phyloP scores from a whole-genome alignment of 805 yeast species.

The Yamadazyma endophytica region DNA sequence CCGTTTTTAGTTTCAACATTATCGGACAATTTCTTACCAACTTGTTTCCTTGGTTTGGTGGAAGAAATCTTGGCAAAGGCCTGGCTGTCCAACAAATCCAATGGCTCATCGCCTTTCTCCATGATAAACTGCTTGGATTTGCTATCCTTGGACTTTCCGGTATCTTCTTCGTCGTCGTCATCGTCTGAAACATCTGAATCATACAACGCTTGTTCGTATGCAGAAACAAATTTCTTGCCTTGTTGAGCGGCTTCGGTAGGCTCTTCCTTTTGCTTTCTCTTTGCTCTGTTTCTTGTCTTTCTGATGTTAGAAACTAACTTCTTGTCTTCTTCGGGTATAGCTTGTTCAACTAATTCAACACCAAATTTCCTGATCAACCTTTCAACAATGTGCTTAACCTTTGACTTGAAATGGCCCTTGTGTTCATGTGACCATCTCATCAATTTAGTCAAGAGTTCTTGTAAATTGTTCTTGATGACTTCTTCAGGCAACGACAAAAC shows the following conservation, averaged over 20 bases:
- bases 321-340: slow-evolving; percentile 87
- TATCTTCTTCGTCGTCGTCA: slow-evolving; percentile 38
- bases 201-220: slow-evolving; percentile 88
- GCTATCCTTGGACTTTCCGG: slow-evolving; percentile 22
- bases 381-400: slow-evolving; percentile 90
- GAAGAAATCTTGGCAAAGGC: slow-evolving; percentile 87
- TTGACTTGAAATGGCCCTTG: slow-evolving; percentile 89
- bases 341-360: slow-evolving; percentile 71
- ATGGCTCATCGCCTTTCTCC: slow-evolving; percentile 72
- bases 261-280: slow-evolving; percentile 58
- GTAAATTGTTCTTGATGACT: slow-evolving; percentile 60
- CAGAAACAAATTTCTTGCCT: slow-evolving; percentile 65
- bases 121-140: slow-evolving; percentile 62
- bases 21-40: slow-evolving; percentile 38
- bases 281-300: slow-evolving; percentile 79
- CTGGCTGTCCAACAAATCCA: slow-evolving; percentile 82
- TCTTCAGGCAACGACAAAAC: slow-evolving; percentile 80
- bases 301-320: slow-evolving; percentile 81
- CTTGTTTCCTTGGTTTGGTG: slow-evolving; percentile 66
- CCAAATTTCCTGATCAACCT: slow-evolving; percentile 88
- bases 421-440: slow-evolving; percentile 95
- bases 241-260: slow-evolving; percentile 12
- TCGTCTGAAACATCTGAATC: slow-evolving; percentile 61
- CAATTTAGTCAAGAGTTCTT: slow-evolving; percentile 63
- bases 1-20: slow-evolving; percentile 59